phyloP scores from a whole-genome alignment of 805 yeast species.

The Yarrowia sp. region DNA sequence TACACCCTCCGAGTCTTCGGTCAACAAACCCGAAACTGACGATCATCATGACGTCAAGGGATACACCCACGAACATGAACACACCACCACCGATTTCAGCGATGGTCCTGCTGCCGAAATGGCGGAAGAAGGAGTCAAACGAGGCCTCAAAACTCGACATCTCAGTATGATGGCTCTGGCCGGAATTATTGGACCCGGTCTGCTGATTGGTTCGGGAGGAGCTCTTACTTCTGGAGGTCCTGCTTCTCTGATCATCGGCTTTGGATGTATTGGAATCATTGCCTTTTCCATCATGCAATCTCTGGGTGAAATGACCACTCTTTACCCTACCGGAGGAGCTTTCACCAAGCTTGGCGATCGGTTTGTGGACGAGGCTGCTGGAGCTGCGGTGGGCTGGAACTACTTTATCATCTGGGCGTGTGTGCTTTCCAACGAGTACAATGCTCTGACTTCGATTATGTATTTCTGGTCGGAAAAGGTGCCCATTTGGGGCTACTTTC shows the following conservation, averaged over 20 bases:
- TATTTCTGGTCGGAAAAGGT: slow-evolving; percentile 45
- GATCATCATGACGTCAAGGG: background rate
- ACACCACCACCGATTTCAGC: slow-evolving; percentile 9
- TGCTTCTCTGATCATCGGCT: slow-evolving; percentile 50
- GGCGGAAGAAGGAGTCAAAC: slow-evolving; percentile 37
- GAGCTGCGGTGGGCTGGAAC: slow-evolving; percentile 48
- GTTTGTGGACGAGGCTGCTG: slow-evolving; percentile 47
- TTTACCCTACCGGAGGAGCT: slow-evolving; percentile 53
- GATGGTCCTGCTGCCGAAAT: slow-evolving; percentile 19
- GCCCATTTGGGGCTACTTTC: slow-evolving; percentile 48
- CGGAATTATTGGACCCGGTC: slow-evolving; percentile 80
- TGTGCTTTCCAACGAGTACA: slow-evolving; percentile 49
- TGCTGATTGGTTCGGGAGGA: slow-evolving; percentile 60
- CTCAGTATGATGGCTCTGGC: slow-evolving; percentile 80
- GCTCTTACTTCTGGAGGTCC: slow-evolving; percentile 51
- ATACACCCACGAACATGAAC: background rate
- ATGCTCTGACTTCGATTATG: slow-evolving; percentile 46
- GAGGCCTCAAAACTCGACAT: slow-evolving; percentile 58
- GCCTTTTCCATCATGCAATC: slow-evolving; percentile 53
- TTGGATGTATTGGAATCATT: slow-evolving; percentile 48
- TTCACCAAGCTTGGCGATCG: slow-evolving; percentile 48
- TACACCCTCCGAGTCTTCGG: slow-evolving; percentile 8
- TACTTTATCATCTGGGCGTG: slow-evolving; percentile 51
- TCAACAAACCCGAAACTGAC: background rate
- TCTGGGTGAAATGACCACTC: slow-evolving; percentile 55